Evolutionary conservation across 1,284 basidiomycete species (phyloP).

Genomic region (Naganishia liquefaciens): DNA sequence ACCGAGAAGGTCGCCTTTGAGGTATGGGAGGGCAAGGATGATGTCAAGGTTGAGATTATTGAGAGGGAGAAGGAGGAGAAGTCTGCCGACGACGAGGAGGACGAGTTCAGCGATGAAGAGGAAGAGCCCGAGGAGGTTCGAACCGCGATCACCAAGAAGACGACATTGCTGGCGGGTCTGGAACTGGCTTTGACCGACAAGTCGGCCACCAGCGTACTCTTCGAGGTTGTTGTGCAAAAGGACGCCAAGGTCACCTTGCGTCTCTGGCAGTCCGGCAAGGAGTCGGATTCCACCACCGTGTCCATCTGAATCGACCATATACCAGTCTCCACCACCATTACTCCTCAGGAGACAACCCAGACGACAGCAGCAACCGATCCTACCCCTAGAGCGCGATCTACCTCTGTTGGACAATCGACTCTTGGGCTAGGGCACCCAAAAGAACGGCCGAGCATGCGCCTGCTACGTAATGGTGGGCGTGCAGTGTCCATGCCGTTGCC

Average conservation of each 20-base stretch:
- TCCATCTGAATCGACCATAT: slow-evolving; percentile 24
- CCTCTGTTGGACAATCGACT: slow-evolving; percentile 22
- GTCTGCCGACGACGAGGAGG: slow-evolving; percentile 53
- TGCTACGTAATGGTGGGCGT: slow-evolving; percentile 22
- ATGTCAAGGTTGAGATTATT: slow-evolving; percentile 72
- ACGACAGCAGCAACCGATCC: slow-evolving; percentile 19
- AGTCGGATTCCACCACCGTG: slow-evolving; percentile 11
- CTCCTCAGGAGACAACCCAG: slow-evolving; percentile 13
- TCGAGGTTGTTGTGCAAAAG: slow-evolving; percentile 64
- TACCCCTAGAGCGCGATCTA: slow-evolving; percentile 17
- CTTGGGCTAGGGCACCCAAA: slow-evolving; percentile 16
- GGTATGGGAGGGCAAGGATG: slow-evolving; percentile 83
- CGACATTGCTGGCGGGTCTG: slow-evolving; percentile 58
- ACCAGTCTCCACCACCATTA: background rate
- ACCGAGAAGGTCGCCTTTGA: slow-evolving; percentile 68
- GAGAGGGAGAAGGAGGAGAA: slow-evolving; percentile 48
- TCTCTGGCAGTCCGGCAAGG: slow-evolving; percentile 27
- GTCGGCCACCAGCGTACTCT: slow-evolving; percentile 62
- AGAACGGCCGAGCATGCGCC: slow-evolving; percentile 22
- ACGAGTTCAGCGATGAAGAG: slow-evolving; percentile 44
- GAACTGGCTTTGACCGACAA: slow-evolving; percentile 61
- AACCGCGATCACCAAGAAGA: slow-evolving; percentile 66
- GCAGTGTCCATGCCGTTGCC: slow-evolving; percentile 26
- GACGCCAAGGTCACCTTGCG: slow-evolving; percentile 53
- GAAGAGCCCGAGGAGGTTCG: slow-evolving; percentile 69